phyloP scores from a whole-genome alignment of 139 green algal species.

The Chlamydomonas eustigma region DNA sequence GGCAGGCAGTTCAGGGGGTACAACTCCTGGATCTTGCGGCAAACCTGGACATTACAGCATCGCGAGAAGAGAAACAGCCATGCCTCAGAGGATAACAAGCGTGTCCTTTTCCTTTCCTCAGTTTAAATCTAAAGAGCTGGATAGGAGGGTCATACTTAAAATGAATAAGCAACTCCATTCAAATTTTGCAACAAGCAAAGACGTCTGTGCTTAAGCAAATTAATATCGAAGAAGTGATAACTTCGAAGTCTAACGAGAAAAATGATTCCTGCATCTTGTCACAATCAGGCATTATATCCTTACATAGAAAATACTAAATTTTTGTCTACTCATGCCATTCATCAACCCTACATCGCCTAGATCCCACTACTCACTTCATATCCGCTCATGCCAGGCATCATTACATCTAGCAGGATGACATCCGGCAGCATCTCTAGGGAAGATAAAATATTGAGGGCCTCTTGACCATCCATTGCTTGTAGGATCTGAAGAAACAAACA shows the following conservation, averaged over 20 bases:
- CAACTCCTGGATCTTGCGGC: constrained; percentile 35
- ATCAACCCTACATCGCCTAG: not conserved
- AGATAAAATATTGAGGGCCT: constrained; percentile 37
- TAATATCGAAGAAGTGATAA: not conserved
- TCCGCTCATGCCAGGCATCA: constrained; percentile 75
- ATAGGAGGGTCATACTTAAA: not conserved
- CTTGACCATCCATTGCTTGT: constrained; percentile 43
- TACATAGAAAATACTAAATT: not conserved
- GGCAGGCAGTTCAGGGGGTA: constrained; percentile 57
- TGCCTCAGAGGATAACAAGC: too few relatives aligned
- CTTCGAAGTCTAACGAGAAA: too few relatives aligned
- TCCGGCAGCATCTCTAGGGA: constrained; percentile 30
- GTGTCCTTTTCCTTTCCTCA: too few relatives aligned
- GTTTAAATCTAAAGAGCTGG: not conserved
- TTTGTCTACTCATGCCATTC: not conserved
- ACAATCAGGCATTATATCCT: not conserved
- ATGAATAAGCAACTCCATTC: too few relatives aligned
- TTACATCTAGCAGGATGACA: constrained; percentile 69
- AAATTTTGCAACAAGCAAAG: too few relatives aligned
- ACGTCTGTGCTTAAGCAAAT: not conserved
- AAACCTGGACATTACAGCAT: constrained; percentile 29
- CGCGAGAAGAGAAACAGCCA: too few relatives aligned
- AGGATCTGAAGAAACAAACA: not conserved
- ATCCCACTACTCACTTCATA: constrained; percentile 34
- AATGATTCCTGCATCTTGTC: not conserved